These are phyloP conservation scores for Leonotis leonurus DNA, from an alignment of 257 asterid genomes.

Conservation along the genomic window DNA sequence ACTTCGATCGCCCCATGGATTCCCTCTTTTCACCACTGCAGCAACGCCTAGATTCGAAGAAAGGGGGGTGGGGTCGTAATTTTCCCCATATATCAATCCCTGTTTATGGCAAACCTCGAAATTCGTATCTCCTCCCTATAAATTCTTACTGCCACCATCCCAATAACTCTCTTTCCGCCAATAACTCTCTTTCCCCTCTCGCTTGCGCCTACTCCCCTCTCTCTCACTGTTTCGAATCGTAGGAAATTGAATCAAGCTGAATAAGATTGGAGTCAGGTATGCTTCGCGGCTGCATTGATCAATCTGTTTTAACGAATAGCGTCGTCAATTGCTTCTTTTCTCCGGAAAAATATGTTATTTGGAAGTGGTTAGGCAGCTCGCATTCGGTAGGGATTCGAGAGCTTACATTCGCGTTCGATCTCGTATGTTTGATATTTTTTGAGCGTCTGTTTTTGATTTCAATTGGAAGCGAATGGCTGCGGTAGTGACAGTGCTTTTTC, in stretches of 20 bases:
- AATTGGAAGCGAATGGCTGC: conserved; percentile 9
- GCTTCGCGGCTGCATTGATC: conserved; percentile 29
- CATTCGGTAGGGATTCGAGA: conserved; percentile 10
- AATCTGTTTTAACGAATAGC: neutral
- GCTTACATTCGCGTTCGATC: conserved; percentile 12
- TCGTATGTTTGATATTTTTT: neutral
- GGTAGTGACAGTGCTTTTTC: neutral
- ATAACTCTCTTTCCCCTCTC: neutral
- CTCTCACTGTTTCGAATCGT: conserved; percentile 9
- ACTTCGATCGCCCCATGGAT: neutral
- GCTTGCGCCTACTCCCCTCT: neutral
- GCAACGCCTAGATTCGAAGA: neutral
- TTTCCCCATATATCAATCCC: conserved; percentile 22
- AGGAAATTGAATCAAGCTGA: conserved; percentile 16
- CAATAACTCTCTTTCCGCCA: neutral
- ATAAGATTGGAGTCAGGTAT: conserved; percentile 28
- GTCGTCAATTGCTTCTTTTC: neutral
- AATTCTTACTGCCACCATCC: conserved; percentile 3
- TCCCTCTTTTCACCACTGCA: conserved; percentile 5
- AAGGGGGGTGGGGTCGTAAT: conserved; percentile 19
- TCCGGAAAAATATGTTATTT: neutral
- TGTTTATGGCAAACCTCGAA: conserved; percentile 17
- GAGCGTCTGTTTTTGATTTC: neutral
- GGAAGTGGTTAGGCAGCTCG: neutral
- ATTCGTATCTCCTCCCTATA: conserved; percentile 4